phyloP scores from a whole-genome alignment of 1,284 basidiomycete genomes.

The Afroboletus lepidellus region DNA sequence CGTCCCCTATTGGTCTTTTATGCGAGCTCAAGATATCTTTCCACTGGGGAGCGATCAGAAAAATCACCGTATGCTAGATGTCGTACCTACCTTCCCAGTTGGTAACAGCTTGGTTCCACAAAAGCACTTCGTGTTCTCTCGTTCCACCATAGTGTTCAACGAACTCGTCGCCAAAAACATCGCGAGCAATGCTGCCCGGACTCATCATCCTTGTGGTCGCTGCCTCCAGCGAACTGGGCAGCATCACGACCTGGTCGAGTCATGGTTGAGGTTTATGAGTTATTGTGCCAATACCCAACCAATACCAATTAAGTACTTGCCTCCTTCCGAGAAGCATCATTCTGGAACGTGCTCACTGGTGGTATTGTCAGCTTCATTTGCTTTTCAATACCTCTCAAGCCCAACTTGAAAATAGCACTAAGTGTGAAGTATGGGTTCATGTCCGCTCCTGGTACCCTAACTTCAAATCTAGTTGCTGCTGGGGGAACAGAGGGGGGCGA shows the following conservation, averaged over 20 bases:
- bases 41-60: constrained; percentile 50
- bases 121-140: constrained; percentile 81
- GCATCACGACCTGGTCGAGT: constrained; percentile 56
- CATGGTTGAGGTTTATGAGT: not conserved
- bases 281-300: not conserved
- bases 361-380: constrained; percentile 67
- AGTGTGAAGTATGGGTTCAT: constrained; percentile 92
- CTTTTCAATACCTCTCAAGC: constrained; percentile 84
- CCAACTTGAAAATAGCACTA: constrained; percentile 83
- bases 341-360: constrained; percentile 59
- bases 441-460: constrained; percentile 95
- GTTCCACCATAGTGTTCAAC: constrained; percentile 95
- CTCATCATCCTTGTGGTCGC: constrained; percentile 82
- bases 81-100: constrained; percentile 82
- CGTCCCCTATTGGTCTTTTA: constrained; percentile 34
- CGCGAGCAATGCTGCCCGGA: constrained; percentile 76
- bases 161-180: constrained; percentile 84
- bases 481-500: constrained; percentile 83
- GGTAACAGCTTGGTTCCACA: constrained; percentile 89
- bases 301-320: constrained; percentile 13
- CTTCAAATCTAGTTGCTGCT: constrained; percentile 83
- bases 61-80: not conserved
- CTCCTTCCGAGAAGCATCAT: constrained; percentile 34
- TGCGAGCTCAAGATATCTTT: constrained; percentile 81
- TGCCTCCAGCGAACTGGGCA: constrained; percentile 75